Conservation (phyloP, 495 filamentous ascomycete species). For the Penicillium flavigenum region DNA sequence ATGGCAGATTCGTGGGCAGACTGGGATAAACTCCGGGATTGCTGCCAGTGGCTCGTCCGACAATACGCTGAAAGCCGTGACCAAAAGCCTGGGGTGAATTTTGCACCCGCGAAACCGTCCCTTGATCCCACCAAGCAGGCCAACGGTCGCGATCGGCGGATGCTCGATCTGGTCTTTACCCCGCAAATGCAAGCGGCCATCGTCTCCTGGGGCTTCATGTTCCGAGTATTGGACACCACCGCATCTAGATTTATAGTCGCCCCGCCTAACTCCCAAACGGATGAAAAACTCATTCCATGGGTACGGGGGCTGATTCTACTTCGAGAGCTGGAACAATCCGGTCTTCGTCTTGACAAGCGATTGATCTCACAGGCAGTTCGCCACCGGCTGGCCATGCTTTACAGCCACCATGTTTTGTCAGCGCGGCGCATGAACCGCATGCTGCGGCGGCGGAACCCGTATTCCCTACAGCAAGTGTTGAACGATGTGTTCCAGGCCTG, state of each 20-base stretch:
- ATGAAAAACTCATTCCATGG: conserved; percentile 37
- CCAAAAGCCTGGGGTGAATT: conserved; percentile 1
- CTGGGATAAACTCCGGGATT: conserved; percentile 40
- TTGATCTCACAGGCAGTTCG: conserved; percentile 45
- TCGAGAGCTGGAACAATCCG: conserved; percentile 43
- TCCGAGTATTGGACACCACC: conserved; percentile 27
- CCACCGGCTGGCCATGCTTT: conserved; percentile 52
- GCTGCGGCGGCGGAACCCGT: conserved; percentile 39
- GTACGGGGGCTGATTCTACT: conserved; percentile 54
- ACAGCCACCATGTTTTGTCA: conserved; percentile 35
- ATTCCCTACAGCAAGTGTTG: conserved; percentile 29
- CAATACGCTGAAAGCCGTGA: conserved; percentile 31
- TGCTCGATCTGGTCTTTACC: conserved; percentile 47
- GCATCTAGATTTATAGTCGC: conserved; percentile 13
- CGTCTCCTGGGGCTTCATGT: conserved; percentile 59
- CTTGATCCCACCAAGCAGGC: not conserved
- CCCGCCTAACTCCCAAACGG: conserved; percentile 6
- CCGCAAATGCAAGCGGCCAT: conserved; percentile 50
- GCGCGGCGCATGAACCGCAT: conserved; percentile 36
- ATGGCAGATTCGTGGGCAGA: conserved; percentile 27
- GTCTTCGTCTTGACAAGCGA: conserved; percentile 40
- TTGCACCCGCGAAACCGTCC: conserved; percentile 1
- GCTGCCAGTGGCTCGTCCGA: conserved; percentile 44
- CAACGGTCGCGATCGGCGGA: conserved; percentile 17
- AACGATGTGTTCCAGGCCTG: conserved; percentile 37